Conservation (phyloP, 345 rosid genomes). For the Alliaria petiolata region DNA sequence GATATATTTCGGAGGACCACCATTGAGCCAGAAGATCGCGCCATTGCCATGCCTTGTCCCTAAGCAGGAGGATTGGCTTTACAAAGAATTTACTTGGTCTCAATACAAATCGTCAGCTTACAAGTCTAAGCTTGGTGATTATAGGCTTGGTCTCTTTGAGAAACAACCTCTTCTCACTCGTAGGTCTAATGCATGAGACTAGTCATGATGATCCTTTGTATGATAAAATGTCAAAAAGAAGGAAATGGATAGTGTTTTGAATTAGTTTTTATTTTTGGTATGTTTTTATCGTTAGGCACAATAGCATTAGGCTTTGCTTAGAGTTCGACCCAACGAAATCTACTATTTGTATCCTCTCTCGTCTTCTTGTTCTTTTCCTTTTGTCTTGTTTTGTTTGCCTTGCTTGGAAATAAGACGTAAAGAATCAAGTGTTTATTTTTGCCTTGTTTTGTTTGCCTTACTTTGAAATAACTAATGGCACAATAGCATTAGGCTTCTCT, state of each 20-base stretch:
- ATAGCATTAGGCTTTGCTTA: slow-evolving; percentile 27
- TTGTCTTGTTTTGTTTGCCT: slow-evolving; percentile 6
- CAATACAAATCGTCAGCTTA: slow-evolving; percentile 77
- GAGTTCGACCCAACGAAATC: slow-evolving; percentile 26
- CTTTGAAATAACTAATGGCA: slow-evolving; percentile 14
- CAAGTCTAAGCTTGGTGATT: slow-evolving; percentile 70
- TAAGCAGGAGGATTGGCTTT: slow-evolving; percentile 59
- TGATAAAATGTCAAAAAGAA: slow-evolving; percentile 8
- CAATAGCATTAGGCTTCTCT: neutral
- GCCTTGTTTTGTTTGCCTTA: slow-evolving; percentile 5
- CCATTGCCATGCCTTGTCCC: slow-evolving; percentile 50
- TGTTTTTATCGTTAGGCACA: slow-evolving; percentile 20
- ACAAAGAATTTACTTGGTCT: slow-evolving; percentile 82
- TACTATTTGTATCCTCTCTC: slow-evolving; percentile 5
- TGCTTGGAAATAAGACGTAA: slow-evolving; percentile 17
- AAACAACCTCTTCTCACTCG: slow-evolving; percentile 36
- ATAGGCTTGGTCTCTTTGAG: slow-evolving; percentile 69
- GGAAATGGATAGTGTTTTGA: slow-evolving; percentile 13
- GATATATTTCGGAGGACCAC: slow-evolving; percentile 88
- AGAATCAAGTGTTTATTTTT: slow-evolving; percentile 10
- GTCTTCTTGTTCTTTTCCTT: neutral
- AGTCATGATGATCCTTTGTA: slow-evolving; percentile 5
- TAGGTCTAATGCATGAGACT: neutral
- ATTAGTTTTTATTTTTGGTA: neutral
- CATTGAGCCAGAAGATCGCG: slow-evolving; percentile 52